phyloP scores from a whole-genome alignment of 139 green algal genomes.

The Chlamydomonas sphaeroides region DNA sequence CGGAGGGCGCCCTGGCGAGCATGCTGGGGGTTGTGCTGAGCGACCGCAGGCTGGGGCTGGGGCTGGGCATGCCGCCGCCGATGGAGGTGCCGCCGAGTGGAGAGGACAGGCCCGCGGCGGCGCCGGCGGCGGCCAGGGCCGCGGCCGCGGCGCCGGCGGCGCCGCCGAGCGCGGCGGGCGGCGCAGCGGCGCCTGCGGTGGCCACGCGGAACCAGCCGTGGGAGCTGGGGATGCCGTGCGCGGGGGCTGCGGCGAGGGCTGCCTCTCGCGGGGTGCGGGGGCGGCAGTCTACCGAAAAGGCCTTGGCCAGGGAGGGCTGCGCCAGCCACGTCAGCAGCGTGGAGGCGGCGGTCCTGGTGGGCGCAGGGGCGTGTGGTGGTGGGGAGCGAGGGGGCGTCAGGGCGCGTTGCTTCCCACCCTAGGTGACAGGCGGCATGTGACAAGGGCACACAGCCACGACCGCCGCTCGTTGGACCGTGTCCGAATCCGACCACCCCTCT shows the following conservation, averaged over 20 bases:
- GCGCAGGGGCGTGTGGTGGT: too few relatives aligned
- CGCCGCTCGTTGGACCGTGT: too few relatives aligned
- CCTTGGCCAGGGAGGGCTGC: conserved; percentile 30
- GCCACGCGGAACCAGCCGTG: conserved; percentile 58
- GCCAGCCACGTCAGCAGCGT: conserved; percentile 53
- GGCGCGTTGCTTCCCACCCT: too few relatives aligned
- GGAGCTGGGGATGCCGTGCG: conserved; percentile 15
- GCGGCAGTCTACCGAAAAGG: conserved; percentile 47
- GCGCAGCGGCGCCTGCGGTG: not conserved
- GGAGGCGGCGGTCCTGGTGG: conserved; percentile 35
- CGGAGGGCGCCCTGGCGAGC: not conserved
- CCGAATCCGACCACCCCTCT: too few relatives aligned
- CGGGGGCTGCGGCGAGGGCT: not conserved
- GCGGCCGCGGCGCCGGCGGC: not conserved
- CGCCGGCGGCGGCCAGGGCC: not conserved
- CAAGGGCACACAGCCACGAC: too few relatives aligned
- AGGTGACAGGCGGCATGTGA: too few relatives aligned
- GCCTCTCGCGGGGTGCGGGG: conserved; percentile 14
- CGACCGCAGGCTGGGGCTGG: not conserved
- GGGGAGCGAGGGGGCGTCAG: not conserved
- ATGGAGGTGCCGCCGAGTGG: not conserved
- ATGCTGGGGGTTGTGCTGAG: not conserved
- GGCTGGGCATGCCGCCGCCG: not conserved
- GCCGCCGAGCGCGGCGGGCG: not conserved
- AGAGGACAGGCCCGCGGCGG: too few relatives aligned